Conservation (phyloP, 2,329 filamentous ascomycete species). For the Hypocrella siamensis region DNA sequence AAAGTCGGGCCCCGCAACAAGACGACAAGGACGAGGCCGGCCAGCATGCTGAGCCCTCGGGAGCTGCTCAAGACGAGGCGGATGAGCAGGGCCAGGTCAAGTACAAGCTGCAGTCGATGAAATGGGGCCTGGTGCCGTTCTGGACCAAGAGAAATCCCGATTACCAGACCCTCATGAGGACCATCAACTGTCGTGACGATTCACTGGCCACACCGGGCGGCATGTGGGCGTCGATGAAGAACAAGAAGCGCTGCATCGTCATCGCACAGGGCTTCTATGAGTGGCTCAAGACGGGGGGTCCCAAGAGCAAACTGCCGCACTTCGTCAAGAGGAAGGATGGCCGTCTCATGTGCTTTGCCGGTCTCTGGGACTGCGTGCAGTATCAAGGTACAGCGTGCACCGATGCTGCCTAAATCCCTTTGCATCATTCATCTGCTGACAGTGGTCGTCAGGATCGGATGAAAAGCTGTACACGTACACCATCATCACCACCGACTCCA, state of each 20-base stretch:
- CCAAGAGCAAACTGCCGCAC: constrained; percentile 70
- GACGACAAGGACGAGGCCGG: not conserved
- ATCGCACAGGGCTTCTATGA: constrained; percentile 91
- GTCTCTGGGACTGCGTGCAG: constrained; percentile 76
- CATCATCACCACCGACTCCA: constrained; percentile 82
- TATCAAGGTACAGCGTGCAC: constrained; percentile 46
- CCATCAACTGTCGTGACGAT: constrained; percentile 91
- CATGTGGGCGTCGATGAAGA: constrained; percentile 90
- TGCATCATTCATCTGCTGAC: too few species aligned
- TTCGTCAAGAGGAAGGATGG: constrained; percentile 72
- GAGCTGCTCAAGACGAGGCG: not conserved
- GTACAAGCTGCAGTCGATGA: constrained; percentile 85
- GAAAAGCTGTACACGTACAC: constrained; percentile 78
- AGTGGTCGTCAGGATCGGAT: constrained; percentile 17
- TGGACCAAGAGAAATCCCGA: constrained; percentile 80
- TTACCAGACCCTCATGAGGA: constrained; percentile 64
- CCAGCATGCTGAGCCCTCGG: not conserved
- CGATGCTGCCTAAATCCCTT: not conserved
- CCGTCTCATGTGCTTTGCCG: constrained; percentile 74
- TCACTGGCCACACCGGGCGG: constrained; percentile 60
- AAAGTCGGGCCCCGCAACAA: constrained; percentile 7
- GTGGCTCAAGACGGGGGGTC: constrained; percentile 66
- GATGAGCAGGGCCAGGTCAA: constrained; percentile 19
- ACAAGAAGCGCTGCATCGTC: constrained; percentile 73
- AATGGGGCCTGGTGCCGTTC: constrained; percentile 87